phyloP scores from a whole-genome alignment of 164 flowering plant species.

The Vitis amurensis region DNA sequence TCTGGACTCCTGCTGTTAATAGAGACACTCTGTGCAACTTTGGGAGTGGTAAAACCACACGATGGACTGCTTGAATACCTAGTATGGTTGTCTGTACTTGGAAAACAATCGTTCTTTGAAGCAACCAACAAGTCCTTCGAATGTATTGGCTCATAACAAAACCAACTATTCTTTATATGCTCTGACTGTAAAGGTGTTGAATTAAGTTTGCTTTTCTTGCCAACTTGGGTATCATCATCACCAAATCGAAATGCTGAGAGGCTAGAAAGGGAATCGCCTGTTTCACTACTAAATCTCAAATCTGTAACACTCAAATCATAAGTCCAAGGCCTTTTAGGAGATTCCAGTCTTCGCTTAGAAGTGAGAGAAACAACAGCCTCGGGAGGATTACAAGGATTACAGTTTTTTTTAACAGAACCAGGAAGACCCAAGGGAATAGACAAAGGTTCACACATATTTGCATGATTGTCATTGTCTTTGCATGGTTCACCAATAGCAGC shows the following conservation, averaged over 20 bases:
- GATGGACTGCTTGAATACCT: constrained; percentile 13
- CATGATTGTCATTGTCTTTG: background rate
- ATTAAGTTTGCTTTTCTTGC: constrained; percentile 13
- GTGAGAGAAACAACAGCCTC: constrained; percentile 12
- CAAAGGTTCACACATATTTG: background rate
- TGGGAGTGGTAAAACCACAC: constrained; percentile 14
- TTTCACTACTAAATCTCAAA: background rate
- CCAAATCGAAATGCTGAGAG: constrained; percentile 5
- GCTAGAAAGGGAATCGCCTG: too few species aligned
- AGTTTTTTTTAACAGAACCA: background rate
- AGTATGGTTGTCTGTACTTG: constrained; percentile 4
- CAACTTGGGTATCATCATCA: constrained; percentile 12
- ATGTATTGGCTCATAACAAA: constrained; percentile 25
- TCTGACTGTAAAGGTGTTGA: constrained; percentile 8
- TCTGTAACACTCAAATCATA: constrained; percentile 5
- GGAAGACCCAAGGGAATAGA: background rate
- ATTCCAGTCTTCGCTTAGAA: constrained; percentile 15
- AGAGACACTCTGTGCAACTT: constrained; percentile 5
- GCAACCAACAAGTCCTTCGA: constrained; percentile 2
- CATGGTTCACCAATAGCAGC: background rate
- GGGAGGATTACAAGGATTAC: background rate
- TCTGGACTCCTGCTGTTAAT: constrained; percentile 23
- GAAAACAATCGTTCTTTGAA: background rate
- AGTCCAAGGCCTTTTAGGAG: constrained; percentile 23
- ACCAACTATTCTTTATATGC: constrained; percentile 10